phyloP scores from a whole-genome alignment of 23 red algal genomes.

The Agarophyton chilense region DNA sequence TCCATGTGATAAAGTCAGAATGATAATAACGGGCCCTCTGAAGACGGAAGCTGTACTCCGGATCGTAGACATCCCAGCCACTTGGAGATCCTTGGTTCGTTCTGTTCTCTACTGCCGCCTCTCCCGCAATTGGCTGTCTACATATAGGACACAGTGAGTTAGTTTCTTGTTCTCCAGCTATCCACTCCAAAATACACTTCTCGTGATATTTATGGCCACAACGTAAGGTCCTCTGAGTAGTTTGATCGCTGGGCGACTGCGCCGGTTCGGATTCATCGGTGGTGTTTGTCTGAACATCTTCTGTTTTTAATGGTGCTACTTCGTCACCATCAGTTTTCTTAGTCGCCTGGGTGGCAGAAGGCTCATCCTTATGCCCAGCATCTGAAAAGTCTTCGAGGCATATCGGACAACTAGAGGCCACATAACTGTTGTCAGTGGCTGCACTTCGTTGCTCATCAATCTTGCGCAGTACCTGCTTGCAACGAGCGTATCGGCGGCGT shows the following conservation, averaged over 20 bases:
- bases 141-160: slow-evolving; percentile 60
- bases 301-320: background rate
- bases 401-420: slow-evolving; percentile 62
- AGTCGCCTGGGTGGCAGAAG: background rate
- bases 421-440: slow-evolving; percentile 29
- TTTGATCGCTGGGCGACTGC: background rate
- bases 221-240: background rate
- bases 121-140: slow-evolving; percentile 43
- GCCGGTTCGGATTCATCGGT: background rate
- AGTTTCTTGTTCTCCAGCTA: background rate
- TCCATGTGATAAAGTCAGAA: slow-evolving; percentile 48
- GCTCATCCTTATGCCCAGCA: background rate
- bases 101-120: slow-evolving; percentile 14
- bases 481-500: slow-evolving; percentile 13
- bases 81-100: slow-evolving; percentile 25
- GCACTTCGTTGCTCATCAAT: slow-evolving; percentile 43
- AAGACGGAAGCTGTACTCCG: slow-evolving; percentile 65
- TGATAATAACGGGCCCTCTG: slow-evolving; percentile 38
- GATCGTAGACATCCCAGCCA: slow-evolving; percentile 66
- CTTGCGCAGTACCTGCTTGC: slow-evolving; percentile 18
- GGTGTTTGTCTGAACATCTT: background rate
- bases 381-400: slow-evolving; percentile 59
- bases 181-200: slow-evolving; percentile 38
- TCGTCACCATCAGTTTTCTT: background rate
- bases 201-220: slow-evolving; percentile 73